These are phyloP conservation scores for Russula sp. DNA, from an alignment of 768 basidiomycete genomes.

Conservation along the genomic window DNA sequence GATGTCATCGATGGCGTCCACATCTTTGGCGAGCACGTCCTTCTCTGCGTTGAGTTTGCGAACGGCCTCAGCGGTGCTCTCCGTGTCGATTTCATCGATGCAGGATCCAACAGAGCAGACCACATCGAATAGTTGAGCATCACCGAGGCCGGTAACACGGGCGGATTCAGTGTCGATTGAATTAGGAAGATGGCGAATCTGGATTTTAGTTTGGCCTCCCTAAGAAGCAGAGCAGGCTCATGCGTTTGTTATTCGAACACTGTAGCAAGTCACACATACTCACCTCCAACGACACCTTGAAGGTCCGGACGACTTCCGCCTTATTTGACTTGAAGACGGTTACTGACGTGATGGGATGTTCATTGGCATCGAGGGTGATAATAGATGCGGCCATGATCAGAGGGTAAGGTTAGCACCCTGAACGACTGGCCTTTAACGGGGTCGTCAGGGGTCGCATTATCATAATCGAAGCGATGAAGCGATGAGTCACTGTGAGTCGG, in stretches of 20 bases:
- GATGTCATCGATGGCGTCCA: constrained; percentile 43
- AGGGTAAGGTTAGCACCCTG: neutral
- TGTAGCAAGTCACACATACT: constrained; percentile 10
- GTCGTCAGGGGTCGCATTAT: too few species aligned
- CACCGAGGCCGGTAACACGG: constrained; percentile 50
- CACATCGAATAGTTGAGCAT: constrained; percentile 53
- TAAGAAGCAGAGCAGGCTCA: constrained; percentile 29
- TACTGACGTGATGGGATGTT: constrained; percentile 50
- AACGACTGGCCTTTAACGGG: neutral
- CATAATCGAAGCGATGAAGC: too few species aligned
- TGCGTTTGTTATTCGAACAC: neutral
- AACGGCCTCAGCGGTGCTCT: constrained; percentile 30
- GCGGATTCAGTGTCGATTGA: constrained; percentile 51
- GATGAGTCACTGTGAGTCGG: neutral
- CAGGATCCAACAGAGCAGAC: constrained; percentile 43
- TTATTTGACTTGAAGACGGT: constrained; percentile 56
- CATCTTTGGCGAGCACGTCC: constrained; percentile 40
- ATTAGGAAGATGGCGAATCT: constrained; percentile 49
- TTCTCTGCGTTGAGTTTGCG: constrained; percentile 39
- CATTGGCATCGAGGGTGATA: constrained; percentile 32
- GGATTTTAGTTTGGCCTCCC: constrained; percentile 53
- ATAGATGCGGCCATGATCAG: constrained; percentile 8
- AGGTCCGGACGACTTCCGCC: constrained; percentile 55
- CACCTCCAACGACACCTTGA: constrained; percentile 50
- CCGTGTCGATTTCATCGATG: constrained; percentile 30